phyloP scores from a whole-genome alignment of 306 rosid species.

The Casuarina equisetifolia region DNA sequence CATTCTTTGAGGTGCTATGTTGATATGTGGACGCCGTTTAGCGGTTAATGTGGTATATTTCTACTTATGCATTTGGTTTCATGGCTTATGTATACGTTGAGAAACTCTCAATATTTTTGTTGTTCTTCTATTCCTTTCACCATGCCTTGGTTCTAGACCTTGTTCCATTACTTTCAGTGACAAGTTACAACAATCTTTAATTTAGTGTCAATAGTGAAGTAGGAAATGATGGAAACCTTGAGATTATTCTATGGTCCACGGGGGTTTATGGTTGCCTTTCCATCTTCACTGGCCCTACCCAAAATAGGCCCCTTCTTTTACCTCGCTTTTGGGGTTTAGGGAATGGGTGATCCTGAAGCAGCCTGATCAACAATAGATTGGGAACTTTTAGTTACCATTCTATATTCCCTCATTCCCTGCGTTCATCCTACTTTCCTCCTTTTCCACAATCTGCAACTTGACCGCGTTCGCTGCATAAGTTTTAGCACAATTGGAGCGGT shows the following conservation, averaged over 20 bases:
- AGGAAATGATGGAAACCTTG: too few species aligned
- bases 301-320: too few species aligned
- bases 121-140: background rate
- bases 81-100: background rate
- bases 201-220: too few species aligned
- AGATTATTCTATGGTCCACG: too few species aligned
- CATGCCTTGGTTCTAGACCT: background rate
- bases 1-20: conserved; percentile 44
- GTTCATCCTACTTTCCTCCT: background rate
- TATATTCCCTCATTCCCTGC: background rate
- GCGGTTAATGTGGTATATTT: background rate
- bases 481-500: background rate
- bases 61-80: background rate
- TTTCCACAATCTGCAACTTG: background rate
- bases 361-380: too few species aligned
- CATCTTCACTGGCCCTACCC: too few species aligned
- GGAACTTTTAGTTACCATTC: too few species aligned
- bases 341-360: background rate
- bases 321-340: background rate
- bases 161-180: background rate
- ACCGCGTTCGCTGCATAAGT: background rate
- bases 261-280: background rate
- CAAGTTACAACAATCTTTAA: too few species aligned
- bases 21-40: conserved; percentile 28
- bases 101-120: too few species aligned